Evolutionary conservation across 495 filamentous ascomycete genomes (phyloP), one percentile per base, ranked within the genome.

Genomic region (Zalerion maritima): DNA sequence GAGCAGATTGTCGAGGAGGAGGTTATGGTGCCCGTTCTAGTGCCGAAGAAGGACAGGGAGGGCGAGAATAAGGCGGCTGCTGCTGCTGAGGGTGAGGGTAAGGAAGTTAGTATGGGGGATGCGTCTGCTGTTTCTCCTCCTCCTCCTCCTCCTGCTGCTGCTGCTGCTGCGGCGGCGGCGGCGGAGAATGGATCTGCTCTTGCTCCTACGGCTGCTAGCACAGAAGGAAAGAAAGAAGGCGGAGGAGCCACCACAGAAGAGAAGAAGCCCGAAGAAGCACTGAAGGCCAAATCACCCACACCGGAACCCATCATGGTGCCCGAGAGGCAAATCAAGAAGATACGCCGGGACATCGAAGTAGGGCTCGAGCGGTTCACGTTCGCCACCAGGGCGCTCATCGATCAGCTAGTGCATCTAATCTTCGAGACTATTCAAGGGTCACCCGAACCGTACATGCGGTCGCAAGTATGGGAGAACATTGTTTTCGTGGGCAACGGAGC

Each of bases 401-500:
- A 87, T 36, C 67, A 68, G 23, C 78, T 96, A 32, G 81, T 80
- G 1, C 75, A 80, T 31, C 71, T 78, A 19, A 73, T 96, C 29
- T 81, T 94, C 54, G 71, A 75, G 18, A 72, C 78, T 1, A 75
- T 97, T 27, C 70, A 81, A 29, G 61, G 69, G 14, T 79, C 92
- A 22, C 73, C 76, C 5, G 81, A 92, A 26, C 69, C 77, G 16
- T 73, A 75, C 29, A 81, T 79, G 53, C 73, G 89, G 10, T 73
- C 75, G 18, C 73, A 81, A 20, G 73, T 91, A 10, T 97, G 89
- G 89, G 85, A 94, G 46, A 76, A 70, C 32, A 43, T 97, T 21
- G 71, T 91, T 35, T 73, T 97, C 25, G 73, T 91, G 25, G 89
- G 89, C 33, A 87, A 86, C 37, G 89, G 89, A 21, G 74, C 78